These are phyloP conservation scores for Rhynchosporium secalis DNA, from an alignment of 2,329 filamentous ascomycete genomes.

Conservation along the genomic window DNA sequence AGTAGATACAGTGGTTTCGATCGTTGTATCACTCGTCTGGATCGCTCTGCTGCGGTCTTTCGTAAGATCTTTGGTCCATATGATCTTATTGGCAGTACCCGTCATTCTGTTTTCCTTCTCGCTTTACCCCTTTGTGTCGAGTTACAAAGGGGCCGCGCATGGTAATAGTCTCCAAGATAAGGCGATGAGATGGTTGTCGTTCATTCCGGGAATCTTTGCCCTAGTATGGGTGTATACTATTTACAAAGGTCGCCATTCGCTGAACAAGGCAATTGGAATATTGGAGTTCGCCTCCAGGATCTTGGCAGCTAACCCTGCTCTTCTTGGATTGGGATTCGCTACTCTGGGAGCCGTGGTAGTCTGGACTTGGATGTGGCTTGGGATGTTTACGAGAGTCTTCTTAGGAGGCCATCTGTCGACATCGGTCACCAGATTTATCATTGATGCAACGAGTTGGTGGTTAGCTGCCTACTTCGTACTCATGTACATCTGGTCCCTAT, in stretches of 20 bases:
- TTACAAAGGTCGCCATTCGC: conserved; percentile 74
- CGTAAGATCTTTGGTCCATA: conserved; percentile 76
- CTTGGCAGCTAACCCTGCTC: conserved; percentile 77
- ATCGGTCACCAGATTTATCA: conserved; percentile 65
- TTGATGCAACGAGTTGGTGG: conserved; percentile 91
- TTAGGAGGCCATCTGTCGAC: conserved; percentile 83
- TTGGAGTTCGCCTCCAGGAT: conserved; percentile 91
- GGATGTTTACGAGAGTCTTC: conserved; percentile 95
- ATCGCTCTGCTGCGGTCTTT: conserved; percentile 85
- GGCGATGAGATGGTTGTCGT: conserved; percentile 83
- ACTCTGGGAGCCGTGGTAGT: conserved; percentile 73
- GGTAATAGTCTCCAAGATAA: conserved; percentile 82
- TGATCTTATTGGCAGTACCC: conserved; percentile 82
- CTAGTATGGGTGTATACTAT: conserved; percentile 83
- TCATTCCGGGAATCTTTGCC: conserved; percentile 72
- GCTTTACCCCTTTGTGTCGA: conserved; percentile 86
- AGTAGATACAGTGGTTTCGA: conserved; percentile 86
- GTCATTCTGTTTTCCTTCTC: conserved; percentile 86
- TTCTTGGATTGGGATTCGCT: conserved; percentile 80
- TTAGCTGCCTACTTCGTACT: conserved; percentile 88
- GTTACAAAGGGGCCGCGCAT: conserved; percentile 74
- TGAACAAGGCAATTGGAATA: conserved; percentile 82
- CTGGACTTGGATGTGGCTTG: conserved; percentile 96
- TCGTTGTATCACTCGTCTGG: conserved; percentile 88
- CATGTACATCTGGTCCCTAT: conserved; percentile 93